Evolutionary conservation across 345 rosid genomes (phyloP).

Genomic region (Dipteronia sinensis): DNA sequence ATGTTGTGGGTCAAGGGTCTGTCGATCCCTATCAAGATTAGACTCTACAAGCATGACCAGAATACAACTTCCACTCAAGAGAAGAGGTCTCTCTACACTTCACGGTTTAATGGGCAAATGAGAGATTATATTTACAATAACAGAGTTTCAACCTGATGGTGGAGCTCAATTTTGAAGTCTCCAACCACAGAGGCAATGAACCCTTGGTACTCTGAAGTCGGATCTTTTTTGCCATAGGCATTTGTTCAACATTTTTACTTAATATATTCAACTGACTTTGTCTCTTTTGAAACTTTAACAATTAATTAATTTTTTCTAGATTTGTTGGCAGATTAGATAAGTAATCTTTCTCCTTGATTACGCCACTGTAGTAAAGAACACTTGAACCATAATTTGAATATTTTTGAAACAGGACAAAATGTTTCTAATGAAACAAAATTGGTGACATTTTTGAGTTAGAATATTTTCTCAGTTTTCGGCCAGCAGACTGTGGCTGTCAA

Average conservation of each 20-base stretch:
- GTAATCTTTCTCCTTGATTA: not conserved
- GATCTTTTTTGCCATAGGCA: not conserved
- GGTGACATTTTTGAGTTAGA: not conserved
- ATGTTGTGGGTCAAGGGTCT: too few species aligned
- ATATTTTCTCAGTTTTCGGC: not conserved
- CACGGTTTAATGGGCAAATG: too few species aligned
- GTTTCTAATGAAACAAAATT: not conserved
- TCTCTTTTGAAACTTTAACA: not conserved
- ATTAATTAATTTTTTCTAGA: not conserved
- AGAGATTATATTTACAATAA: too few species aligned
- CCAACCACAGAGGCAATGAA: too few species aligned
- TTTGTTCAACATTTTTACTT: not conserved
- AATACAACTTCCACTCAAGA: too few species aligned
- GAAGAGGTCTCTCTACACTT: too few species aligned
- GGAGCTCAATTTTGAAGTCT: too few species aligned
- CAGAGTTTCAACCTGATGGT: too few species aligned
- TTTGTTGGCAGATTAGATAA: not conserved
- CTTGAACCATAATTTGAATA: not conserved
- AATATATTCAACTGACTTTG: not conserved
- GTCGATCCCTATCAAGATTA: too few species aligned
- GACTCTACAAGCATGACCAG: too few species aligned
- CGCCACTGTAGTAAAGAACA: not conserved
- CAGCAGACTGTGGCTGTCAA: not conserved
- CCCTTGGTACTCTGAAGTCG: too few species aligned
- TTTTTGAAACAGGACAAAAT: not conserved